Base-by-base conservation (phyloP, 139 green algal genomes). In the Gonium pectorale region DNA sequence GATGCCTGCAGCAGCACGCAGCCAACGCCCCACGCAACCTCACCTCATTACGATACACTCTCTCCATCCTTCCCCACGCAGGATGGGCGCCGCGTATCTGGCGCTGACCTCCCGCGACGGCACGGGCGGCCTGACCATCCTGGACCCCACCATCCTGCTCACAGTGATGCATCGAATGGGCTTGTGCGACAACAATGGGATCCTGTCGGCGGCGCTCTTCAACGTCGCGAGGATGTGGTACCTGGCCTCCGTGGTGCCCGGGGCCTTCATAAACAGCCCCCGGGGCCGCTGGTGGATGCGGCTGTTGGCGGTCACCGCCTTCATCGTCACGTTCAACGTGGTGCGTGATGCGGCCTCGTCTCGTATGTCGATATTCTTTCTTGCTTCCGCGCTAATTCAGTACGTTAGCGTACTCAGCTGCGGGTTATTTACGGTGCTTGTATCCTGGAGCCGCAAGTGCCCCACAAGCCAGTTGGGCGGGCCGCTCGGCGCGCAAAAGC, bases 231-330 rank as follows among this genome's bases (percentile, higher is more conserved):
- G 44, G 7, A 13, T 63, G 44, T 79, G 69, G 69, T 79, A 46
- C 69, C 19, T 63, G 44, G 5, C 19, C 8, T 51, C 31, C 31
- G 31, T 66, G 0, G 49, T 38, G 15, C 71, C 71, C 15, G 49
- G 15, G 2, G 31, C 71, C 5, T 79, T 79, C 71, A 35, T 46
- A 8, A 5, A 2, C 31, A 62, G 43, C 43, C 68, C 68, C 1
- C 43, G 43, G 11, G 68, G 68, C 4, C 43, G 68, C 2, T 77
- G 68, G 68, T 77, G 68, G 19, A 77, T 60, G 68, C 68, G 43
- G 43, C 27, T 77, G 43, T 5, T 60, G 43, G 29, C 29, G 11
- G 24, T 6, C 43, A 5, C 27, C 5, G 27, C 9, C 43, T 59
- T 62, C 68, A 77, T 77, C 68, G 3, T 51, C 17, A 1, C 35